Evolutionary conservation across 73 alveolate species (phyloP), one percentile per base, ranked within the genome.

Genomic region (Uronychia binucleata): DNA sequence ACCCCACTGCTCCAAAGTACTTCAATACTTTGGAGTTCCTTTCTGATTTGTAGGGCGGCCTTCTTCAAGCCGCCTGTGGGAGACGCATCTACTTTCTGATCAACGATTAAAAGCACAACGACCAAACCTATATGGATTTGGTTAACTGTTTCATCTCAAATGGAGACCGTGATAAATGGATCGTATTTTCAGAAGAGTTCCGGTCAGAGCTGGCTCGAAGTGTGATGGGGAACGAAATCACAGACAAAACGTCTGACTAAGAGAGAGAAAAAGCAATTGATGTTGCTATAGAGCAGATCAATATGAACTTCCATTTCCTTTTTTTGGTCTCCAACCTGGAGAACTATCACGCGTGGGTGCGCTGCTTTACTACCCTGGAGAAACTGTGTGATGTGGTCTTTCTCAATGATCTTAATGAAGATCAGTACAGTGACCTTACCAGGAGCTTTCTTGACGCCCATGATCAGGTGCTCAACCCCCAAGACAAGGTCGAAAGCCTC

Each of bases 381-480:
- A 77, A 74, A 33, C 28, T 34, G 31, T 84, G 91, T 84, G 91
- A 84, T 19, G 91, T 84, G 8, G 57, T 77, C n/a, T 84, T 33
- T 30, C 28, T 77, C 46, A 84, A 84, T 27, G 91, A 84, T 29
- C 76, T 84, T 31, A 84, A 58, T 77, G 28, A 58, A 28, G 91
- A 84, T 33, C 85, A 84, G 13, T 84, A 84, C 34, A 84, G 31
- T 13, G 34, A 57, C 30, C 34, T 77, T 5, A 84, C 91, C 1
- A 1, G 30, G 34, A 57, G 30, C 27, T 84, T 84, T 58, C 77
- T 84, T 57, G 85, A 35, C 85, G 34, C 31, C 28, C 80, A 13
- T 81, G 57, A 14, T 77, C 29, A 29, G 30, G 26, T 1, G 30
- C 28, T 1, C 28, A 33, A 27, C 29, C 19, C n/a, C 28, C 30